Conservation (phyloP, 345 rosid genomes). For the Citrus inodora region DNA sequence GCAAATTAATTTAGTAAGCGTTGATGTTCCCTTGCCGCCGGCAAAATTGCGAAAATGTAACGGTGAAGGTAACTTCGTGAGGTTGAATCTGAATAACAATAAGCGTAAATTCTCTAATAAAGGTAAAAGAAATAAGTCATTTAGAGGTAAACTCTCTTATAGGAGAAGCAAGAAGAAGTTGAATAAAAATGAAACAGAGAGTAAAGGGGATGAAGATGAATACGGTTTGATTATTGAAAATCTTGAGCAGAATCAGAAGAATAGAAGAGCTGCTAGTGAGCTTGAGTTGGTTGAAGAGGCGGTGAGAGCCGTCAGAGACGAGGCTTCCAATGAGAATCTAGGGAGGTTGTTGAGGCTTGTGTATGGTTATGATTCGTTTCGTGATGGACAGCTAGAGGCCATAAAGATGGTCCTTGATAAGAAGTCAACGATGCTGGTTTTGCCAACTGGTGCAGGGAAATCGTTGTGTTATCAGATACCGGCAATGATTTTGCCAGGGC, state of each 20-base stretch:
- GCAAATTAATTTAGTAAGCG: slow-evolving; percentile 58
- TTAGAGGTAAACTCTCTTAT: slow-evolving; percentile 23
- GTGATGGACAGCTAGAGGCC: slow-evolving; percentile 64
- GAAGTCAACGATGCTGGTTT: slow-evolving; percentile 72
- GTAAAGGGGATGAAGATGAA: slow-evolving; percentile 30
- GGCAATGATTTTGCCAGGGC: slow-evolving; percentile 71
- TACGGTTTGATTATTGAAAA: slow-evolving; percentile 45
- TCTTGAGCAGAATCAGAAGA: slow-evolving; percentile 21
- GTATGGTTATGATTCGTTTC: slow-evolving; percentile 51
- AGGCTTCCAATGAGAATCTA: slow-evolving; percentile 62
- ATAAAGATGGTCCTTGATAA: slow-evolving; percentile 58
- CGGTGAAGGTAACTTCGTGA: slow-evolving; percentile 87
- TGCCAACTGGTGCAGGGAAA: slow-evolving; percentile 95
- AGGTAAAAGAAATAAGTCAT: slow-evolving; percentile 35
- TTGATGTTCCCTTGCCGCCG: slow-evolving; percentile 35
- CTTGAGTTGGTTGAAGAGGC: slow-evolving; percentile 43
- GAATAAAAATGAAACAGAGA: slow-evolving; percentile 22
- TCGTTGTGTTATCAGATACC: slow-evolving; percentile 94
- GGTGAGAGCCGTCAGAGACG: slow-evolving; percentile 41
- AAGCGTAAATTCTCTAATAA: slow-evolving; percentile 56
- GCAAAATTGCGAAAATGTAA: slow-evolving; percentile 47
- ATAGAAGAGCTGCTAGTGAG: slow-evolving; percentile 17
- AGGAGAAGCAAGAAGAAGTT: slow-evolving; percentile 48
- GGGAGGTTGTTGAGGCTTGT: slow-evolving; percentile 46
- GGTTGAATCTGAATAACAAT: slow-evolving; percentile 54